These are phyloP conservation scores for Scytalidium lignicola DNA, from an alignment of 2,329 filamentous ascomycete species.

Conservation along the genomic window DNA sequence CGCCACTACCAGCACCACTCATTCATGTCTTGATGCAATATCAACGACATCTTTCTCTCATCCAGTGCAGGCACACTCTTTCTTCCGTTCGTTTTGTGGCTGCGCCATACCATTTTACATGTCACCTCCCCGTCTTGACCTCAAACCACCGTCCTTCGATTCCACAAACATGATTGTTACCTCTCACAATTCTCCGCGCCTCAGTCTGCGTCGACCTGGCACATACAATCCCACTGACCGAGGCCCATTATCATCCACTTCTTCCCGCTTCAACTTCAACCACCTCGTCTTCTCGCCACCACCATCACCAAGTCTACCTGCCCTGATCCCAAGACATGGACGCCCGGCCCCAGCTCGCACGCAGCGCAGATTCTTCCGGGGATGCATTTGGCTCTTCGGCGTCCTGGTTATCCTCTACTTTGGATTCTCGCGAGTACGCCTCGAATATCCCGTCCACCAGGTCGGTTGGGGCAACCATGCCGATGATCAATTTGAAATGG, in stretches of 20 bases:
- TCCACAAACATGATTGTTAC: conserved; percentile 32
- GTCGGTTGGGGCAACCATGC: conserved; percentile 35
- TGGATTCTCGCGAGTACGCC: conserved; percentile 29
- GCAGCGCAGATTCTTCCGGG: conserved; percentile 19
- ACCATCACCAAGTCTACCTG: conserved; percentile 65
- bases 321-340: conserved; percentile 59
- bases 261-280: conserved; percentile 60
- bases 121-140: conserved; percentile 21
- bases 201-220: conserved; percentile 54
- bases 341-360: conserved; percentile 46
- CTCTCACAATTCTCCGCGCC: conserved; percentile 36
- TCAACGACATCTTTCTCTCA: conserved; percentile 4
- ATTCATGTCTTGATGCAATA: too few species aligned
- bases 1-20: too few species aligned
- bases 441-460: conserved; percentile 25
- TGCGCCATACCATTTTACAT: conserved; percentile 24
- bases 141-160: conserved; percentile 28
- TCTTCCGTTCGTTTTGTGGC: conserved; percentile 17
- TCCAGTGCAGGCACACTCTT: conserved; percentile 23
- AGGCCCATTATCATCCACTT: conserved; percentile 52
- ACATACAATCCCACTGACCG: conserved; percentile 52
- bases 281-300: conserved; percentile 65
- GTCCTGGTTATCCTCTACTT: conserved; percentile 49
- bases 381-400: conserved; percentile 47
- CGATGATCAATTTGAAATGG: conserved; percentile 58